Base-by-base conservation (phyloP, 768 basidiomycete genomes). In the Rhodotorula diobovata region DNA sequence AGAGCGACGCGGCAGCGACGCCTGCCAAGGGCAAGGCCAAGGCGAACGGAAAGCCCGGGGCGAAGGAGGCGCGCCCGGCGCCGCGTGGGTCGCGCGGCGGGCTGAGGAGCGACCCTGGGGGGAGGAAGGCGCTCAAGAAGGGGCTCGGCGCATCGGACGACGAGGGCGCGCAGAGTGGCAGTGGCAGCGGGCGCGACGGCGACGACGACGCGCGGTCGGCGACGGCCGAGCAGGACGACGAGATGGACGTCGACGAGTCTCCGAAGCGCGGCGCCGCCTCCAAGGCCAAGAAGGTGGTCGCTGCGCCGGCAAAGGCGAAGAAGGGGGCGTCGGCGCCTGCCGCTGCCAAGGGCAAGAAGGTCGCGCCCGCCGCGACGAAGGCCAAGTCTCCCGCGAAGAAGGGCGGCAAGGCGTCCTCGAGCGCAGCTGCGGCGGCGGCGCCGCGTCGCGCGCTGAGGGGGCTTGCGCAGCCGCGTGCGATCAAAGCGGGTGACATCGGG, bases 401-500 rank as follows among this genome's bases (percentile, higher is more conserved):
- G 54, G 35, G 28, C n/a, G n/a, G 25, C 25, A 8, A 41, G 34
- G 61, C 46, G 37, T 35, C 61, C 28, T 39, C 54, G 21, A 10
- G 37, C 8, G 18, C 56, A 14, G 28, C 55, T 25, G n/a, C n/a
- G n/a, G n/a, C n/a, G n/a, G n/a, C n/a, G n/a, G n/a, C n/a, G n/a
- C n/a, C n/a, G n/a, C 56, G 74, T 4, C 34, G 35, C 2, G 68
- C 64, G 9, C n/a, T 39, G 48, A 21, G 53, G 50, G 57, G 62
- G 28, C 51, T 67, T 35, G 37, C 34, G 8, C 66, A 60, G 54
- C 59, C 70, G 11, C 63, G 68, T 2, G 48, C 43, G 41, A 76
- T 78, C 41, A 79, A 75, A 67, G 55, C 53, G 14, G 37, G 25
- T 41, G 68, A 81, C 55, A 60, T 67, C 3, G 75, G 67, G 34